Base-by-base conservation (phyloP, 2,329 filamentous ascomycete species). In the Colletotrichum tamarilloi region DNA sequence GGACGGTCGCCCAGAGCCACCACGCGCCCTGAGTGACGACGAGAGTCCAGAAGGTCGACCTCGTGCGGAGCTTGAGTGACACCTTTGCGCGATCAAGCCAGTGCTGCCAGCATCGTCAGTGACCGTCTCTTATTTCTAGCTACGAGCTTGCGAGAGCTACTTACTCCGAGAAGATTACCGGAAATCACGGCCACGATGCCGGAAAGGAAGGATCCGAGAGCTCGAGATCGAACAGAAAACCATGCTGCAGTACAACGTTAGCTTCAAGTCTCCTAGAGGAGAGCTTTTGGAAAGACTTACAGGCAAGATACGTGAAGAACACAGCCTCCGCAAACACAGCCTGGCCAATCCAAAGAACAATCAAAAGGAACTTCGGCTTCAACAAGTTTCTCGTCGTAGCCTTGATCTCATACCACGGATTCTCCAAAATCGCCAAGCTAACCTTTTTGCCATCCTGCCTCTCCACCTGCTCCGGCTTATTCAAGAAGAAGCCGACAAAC, bases 281-380 rank as follows among this genome's bases (percentile, higher is more conserved):
- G 22, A n/a, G 24, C 16, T n/a, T 9, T 2, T 22, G 32, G 6
- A 3, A 5, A 2, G 28, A 80, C 82, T 76, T 66, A 84, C 85
- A 75, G 9, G 86, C 85, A 8, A 92, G 83, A 72, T 92, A 95
- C 0, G 92, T 94, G 79, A 92, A 94, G 80, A 92, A 93, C 0
- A 94, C 92, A 0, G 93, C 90, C 79, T 95, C 92, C 0, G 91
- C 84, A 78, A 92, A 95, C 0, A 93, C 92, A 0, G 91, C 91
- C 75, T 94, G 91, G 1, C 91, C 91, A 52, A 95, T 94, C 75
- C 93, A 89, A 0, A 92, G 86, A 3, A 94, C 80, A 1, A 94
- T 85, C 1, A 94, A 83, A 1, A 94, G 81, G 71, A 93, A 94
- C 35, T 88, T 87, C 56, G 86, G 89, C 2, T 84, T 89, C 35